Evolutionary conservation across 495 filamentous ascomycete species (phyloP).

Genomic region (Neurospora tetraspora): DNA sequence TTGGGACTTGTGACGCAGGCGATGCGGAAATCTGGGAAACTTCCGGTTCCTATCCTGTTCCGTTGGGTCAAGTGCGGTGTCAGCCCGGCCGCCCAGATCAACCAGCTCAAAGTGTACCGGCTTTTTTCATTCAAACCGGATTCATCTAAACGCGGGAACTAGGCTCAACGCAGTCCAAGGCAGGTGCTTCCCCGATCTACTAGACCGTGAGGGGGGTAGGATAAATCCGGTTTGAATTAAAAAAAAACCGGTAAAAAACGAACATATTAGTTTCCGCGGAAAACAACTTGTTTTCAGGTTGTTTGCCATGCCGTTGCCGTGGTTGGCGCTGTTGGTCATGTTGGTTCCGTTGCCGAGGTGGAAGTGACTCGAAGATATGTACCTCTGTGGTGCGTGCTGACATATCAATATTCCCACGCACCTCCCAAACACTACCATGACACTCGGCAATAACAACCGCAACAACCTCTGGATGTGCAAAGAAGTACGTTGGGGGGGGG

Average conservation of each 20-base stretch:
- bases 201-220: too few species aligned
- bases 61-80: background rate
- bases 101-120: background rate
- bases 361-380: background rate
- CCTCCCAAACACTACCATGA: too few species aligned
- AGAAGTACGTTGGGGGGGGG: too few species aligned
- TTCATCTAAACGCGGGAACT: too few species aligned
- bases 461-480: too few species aligned
- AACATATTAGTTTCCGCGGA: background rate
- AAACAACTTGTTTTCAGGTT: background rate
- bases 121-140: too few species aligned
- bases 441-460: background rate
- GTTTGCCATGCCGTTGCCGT: background rate
- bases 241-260: background rate
- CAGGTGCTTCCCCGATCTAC: too few species aligned
- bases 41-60: background rate
- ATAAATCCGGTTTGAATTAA: too few species aligned
- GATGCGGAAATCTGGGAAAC: background rate
- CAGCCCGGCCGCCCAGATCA: background rate
- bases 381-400: background rate
- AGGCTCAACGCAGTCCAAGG: too few species aligned
- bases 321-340: background rate
- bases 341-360: background rate
- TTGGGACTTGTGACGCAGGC: background rate
- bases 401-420: too few species aligned